Conservation (phyloP, 192 early-diverging fungal genomes). For the Coemansia sp. region DNA sequence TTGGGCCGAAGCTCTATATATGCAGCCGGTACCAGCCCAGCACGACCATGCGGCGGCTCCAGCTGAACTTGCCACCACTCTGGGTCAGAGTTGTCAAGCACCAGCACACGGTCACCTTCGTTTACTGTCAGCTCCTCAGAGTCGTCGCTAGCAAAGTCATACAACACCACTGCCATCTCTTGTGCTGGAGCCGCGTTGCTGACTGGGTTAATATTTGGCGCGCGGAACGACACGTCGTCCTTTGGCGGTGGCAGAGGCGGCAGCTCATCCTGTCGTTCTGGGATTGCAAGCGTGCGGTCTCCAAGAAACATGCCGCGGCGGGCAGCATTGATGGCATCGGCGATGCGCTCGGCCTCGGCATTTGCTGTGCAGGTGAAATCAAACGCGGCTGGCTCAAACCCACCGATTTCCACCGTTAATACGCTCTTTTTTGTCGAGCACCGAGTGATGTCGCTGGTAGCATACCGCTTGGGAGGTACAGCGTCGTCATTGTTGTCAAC, state of each 20-base stretch:
- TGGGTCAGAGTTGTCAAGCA: slow-evolving; percentile 77
- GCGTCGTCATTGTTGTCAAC: slow-evolving; percentile 60
- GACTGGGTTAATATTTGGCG: background rate
- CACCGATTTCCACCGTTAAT: slow-evolving; percentile 63
- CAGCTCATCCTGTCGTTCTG: background rate
- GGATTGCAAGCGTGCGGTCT: slow-evolving; percentile 20
- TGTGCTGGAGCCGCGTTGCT: background rate
- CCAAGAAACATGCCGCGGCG: slow-evolving; percentile 56
- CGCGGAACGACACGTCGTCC: slow-evolving; percentile 9
- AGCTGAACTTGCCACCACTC: slow-evolving; percentile 90
- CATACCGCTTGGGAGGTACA: slow-evolving; percentile 45
- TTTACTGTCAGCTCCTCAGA: slow-evolving; percentile 85
- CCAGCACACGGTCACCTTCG: slow-evolving; percentile 80
- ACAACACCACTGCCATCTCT: slow-evolving; percentile 60
- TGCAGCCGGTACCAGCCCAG: slow-evolving; percentile 83
- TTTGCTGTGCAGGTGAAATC: slow-evolving; percentile 66
- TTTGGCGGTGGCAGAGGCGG: slow-evolving; percentile 31
- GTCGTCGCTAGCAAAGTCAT: slow-evolving; percentile 79
- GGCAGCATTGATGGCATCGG: slow-evolving; percentile 62
- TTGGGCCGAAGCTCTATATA: slow-evolving; percentile 62
- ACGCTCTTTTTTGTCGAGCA: slow-evolving; percentile 65
- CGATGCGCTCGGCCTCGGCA: slow-evolving; percentile 66
- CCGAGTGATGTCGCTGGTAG: slow-evolving; percentile 60
- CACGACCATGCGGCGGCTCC: slow-evolving; percentile 52
- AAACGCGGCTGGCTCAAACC: slow-evolving; percentile 56